phyloP scores from a whole-genome alignment of 495 filamentous ascomycete species.

The Neurospora sp. region DNA sequence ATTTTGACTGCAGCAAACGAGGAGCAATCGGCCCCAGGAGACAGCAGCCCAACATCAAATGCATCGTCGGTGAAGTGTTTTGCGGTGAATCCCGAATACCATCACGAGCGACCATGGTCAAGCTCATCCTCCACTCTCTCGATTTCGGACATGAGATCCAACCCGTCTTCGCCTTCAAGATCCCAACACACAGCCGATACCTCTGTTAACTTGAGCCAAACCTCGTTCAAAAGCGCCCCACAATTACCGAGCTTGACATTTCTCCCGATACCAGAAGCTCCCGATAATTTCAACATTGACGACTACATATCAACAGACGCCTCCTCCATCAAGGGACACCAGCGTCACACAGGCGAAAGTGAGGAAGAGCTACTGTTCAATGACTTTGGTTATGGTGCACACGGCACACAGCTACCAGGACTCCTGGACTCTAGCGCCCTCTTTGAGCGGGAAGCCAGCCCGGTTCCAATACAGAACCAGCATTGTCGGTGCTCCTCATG shows the following conservation, averaged over 20 bases:
- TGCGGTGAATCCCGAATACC: background rate
- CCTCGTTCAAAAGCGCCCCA: background rate
- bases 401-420: slow-evolving; percentile 28
- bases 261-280: background rate
- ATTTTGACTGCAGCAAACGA: background rate
- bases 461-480: background rate
- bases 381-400: slow-evolving; percentile 25
- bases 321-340: slow-evolving; percentile 22
- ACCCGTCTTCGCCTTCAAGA: slow-evolving; percentile 27
- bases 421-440: slow-evolving; percentile 14
- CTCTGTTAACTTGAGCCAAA: slow-evolving; percentile 28
- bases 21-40: background rate
- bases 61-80: background rate
- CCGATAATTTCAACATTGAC: slow-evolving; percentile 25
- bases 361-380: slow-evolving; percentile 37
- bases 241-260: background rate
- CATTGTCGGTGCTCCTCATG: background rate
- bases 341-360: slow-evolving; percentile 22
- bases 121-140: slow-evolving; percentile 31
- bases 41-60: background rate
- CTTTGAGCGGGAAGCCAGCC: background rate
- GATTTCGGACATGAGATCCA: slow-evolving; percentile 28
- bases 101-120: slow-evolving; percentile 24
- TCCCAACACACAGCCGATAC: slow-evolving; percentile 35
- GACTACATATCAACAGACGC: slow-evolving; percentile 30